Percentiles rank a stretch among this genome's conserved stretches.
These are phyloP conservation scores for Larix kaempferi DNA, from an alignment of 75 land plant genomes.

Conservation along the genomic window DNA sequence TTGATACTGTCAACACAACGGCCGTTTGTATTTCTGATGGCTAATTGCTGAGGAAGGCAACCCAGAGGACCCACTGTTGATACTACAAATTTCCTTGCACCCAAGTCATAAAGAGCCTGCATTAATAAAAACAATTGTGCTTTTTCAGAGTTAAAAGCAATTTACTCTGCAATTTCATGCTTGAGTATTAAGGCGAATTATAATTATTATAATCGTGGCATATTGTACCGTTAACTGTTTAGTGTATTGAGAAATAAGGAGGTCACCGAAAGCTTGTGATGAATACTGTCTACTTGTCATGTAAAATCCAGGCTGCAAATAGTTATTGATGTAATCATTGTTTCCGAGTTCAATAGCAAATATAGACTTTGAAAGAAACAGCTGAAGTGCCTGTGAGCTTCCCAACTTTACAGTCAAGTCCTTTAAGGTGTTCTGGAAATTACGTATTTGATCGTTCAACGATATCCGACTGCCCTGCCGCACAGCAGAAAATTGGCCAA, in stretches of 20 bases:
- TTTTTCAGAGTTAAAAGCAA: neutral
- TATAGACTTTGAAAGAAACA: slow-evolving; percentile 9
- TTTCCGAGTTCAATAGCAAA: slow-evolving; percentile 16
- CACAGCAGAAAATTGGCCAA: too few relatives aligned
- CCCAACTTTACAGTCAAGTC: neutral
- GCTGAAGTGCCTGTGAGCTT: slow-evolving; percentile 5
- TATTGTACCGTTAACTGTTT: slow-evolving; percentile 54
- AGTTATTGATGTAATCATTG: slow-evolving; percentile 38
- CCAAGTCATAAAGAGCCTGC: slow-evolving; percentile 77
- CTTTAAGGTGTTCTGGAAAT: neutral
- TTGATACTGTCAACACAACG: neutral
- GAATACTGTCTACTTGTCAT: slow-evolving; percentile 12
- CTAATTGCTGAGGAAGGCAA: slow-evolving; percentile 26
- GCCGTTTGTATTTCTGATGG: neutral
- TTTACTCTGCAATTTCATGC: neutral
- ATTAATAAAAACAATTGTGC: neutral
- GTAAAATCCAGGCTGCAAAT: slow-evolving; percentile 15
- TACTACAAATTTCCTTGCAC: slow-evolving; percentile 70
- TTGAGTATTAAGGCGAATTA: neutral
- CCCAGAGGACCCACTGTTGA: slow-evolving; percentile 72
- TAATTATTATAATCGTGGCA: neutral
- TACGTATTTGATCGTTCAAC: neutral
- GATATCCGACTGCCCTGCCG: neutral
- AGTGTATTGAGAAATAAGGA: slow-evolving; percentile 47
- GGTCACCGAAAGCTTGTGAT: slow-evolving; percentile 5